Evolutionary conservation across 2,329 filamentous ascomycete species (phyloP).

Genomic region (Aspergillus latus): DNA sequence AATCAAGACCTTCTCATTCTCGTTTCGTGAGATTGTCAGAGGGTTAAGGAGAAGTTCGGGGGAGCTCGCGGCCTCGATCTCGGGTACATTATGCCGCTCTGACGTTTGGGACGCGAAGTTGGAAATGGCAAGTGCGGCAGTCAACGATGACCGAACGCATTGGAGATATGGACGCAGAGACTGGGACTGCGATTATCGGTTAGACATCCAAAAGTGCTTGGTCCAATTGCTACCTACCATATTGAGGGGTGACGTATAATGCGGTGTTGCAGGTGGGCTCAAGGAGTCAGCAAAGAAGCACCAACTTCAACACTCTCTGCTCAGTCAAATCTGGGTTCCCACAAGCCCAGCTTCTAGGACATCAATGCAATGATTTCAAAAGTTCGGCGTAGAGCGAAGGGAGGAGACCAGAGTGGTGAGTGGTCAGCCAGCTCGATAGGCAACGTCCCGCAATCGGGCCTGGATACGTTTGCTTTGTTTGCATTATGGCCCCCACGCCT

Average conservation of each 20-base stretch:
- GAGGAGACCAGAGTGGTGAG: not conserved
- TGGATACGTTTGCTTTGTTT: constrained; percentile 16
- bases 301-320: constrained; percentile 5
- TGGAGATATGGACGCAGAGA: constrained; percentile 94
- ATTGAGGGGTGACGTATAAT: constrained; percentile 22
- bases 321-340: not conserved
- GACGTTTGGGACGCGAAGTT: constrained; percentile 98
- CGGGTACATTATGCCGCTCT: constrained; percentile 96
- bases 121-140: constrained; percentile 86
- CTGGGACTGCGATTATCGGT: constrained; percentile 67
- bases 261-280: constrained; percentile 6
- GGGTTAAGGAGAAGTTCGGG: constrained; percentile 93
- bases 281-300: constrained; percentile 1
- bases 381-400: constrained; percentile 2
- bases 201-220: not conserved
- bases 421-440: constrained; percentile 11
- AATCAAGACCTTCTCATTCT: constrained; percentile 94
- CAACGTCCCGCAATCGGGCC: constrained; percentile 18
- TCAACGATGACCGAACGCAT: constrained; percentile 91
- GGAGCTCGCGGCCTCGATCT: constrained; percentile 89
- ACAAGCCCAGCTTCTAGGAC: constrained; percentile 7
- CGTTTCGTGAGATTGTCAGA: constrained; percentile 86
- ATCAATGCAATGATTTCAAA: constrained; percentile 1
- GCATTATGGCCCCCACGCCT: constrained; percentile 27
- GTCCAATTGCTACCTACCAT: constrained; percentile 28